Evolutionary conservation across 2,329 filamentous ascomycete species (phyloP).

Genomic region (Aphanocladium album): DNA sequence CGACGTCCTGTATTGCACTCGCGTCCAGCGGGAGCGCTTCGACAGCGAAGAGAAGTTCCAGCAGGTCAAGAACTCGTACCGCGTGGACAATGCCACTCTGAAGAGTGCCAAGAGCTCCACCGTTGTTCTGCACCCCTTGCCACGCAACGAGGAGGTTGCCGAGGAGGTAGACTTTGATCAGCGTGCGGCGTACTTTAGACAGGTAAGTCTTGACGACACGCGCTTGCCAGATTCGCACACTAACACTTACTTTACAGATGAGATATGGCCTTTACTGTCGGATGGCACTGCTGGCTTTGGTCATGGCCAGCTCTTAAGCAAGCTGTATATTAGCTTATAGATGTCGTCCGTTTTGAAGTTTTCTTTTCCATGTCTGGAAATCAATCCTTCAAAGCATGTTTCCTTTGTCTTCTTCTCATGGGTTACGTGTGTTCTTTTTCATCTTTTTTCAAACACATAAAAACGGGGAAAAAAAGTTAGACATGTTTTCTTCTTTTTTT

Average conservation of each 20-base stretch:
- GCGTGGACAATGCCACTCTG: slow-evolving; percentile 85
- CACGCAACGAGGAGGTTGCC: slow-evolving; percentile 85
- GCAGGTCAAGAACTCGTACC: slow-evolving; percentile 78
- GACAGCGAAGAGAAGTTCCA: slow-evolving; percentile 76
- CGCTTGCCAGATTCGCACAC: neutral
- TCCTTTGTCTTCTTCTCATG: slow-evolving; percentile 1
- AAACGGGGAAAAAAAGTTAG: neutral
- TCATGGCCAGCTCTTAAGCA: slow-evolving; percentile 54
- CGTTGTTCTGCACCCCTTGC: slow-evolving; percentile 92
- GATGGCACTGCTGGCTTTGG: slow-evolving; percentile 93
- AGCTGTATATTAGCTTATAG: slow-evolving; percentile 8
- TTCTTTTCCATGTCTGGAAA: neutral
- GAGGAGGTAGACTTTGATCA: slow-evolving; percentile 98
- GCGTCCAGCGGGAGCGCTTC: slow-evolving; percentile 96
- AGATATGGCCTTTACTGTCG: slow-evolving; percentile 95
- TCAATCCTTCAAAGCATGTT: neutral
- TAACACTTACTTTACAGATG: slow-evolving; percentile 59
- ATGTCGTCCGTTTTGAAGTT: slow-evolving; percentile 10
- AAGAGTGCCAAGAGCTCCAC: slow-evolving; percentile 89
- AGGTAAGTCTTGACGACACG: slow-evolving; percentile 60
- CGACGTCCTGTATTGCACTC: slow-evolving; percentile 94
- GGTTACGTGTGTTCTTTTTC: neutral
- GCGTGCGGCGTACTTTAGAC: slow-evolving; percentile 95
- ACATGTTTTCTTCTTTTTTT: neutral
- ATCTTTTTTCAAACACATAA: slow-evolving; percentile 1